Evolutionary conservation across 2,329 filamentous ascomycete genomes (phyloP).

Genomic region (Paecilomyces sp.): DNA sequence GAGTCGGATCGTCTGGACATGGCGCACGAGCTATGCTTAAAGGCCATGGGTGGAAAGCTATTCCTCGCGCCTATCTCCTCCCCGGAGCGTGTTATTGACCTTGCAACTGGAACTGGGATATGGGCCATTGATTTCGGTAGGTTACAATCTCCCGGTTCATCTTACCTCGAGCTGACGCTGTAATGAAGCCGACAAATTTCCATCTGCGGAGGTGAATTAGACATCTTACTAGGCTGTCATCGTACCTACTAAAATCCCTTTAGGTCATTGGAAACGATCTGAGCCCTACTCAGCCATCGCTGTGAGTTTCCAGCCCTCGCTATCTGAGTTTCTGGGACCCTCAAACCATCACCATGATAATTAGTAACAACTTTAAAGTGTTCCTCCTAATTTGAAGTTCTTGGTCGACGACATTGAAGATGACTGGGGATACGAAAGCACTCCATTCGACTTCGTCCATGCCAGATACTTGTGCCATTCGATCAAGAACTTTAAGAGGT

Average conservation of each 20-base stretch:
- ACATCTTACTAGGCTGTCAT: neutral
- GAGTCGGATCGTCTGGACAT: neutral
- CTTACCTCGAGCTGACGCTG: slow-evolving; percentile 6
- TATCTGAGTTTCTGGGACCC: no score
- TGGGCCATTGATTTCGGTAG: slow-evolving; percentile 33
- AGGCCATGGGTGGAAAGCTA: slow-evolving; percentile 5
- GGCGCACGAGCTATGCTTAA: neutral
- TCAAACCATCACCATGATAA: no score
- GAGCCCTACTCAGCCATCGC: neutral
- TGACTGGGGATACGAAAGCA: slow-evolving; percentile 46
- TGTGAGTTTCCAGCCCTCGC: neutral
- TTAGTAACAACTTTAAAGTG: neutral
- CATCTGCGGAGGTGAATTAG: neutral
- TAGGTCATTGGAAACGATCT: neutral
- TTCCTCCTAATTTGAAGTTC: slow-evolving; percentile 51
- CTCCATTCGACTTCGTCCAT: slow-evolving; percentile 53
- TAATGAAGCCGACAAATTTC: neutral
- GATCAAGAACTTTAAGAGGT: slow-evolving; percentile 48
- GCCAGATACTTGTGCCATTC: slow-evolving; percentile 51
- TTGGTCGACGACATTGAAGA: slow-evolving; percentile 53
- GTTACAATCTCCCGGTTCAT: neutral
- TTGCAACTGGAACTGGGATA: slow-evolving; percentile 21
- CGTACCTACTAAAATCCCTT: neutral
- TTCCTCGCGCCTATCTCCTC: slow-evolving; percentile 8
- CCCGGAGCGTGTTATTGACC: slow-evolving; percentile 10